These are phyloP conservation scores for Fusarium sp. DNA, from an alignment of 2,329 filamentous ascomycete species.

Conservation along the genomic window DNA sequence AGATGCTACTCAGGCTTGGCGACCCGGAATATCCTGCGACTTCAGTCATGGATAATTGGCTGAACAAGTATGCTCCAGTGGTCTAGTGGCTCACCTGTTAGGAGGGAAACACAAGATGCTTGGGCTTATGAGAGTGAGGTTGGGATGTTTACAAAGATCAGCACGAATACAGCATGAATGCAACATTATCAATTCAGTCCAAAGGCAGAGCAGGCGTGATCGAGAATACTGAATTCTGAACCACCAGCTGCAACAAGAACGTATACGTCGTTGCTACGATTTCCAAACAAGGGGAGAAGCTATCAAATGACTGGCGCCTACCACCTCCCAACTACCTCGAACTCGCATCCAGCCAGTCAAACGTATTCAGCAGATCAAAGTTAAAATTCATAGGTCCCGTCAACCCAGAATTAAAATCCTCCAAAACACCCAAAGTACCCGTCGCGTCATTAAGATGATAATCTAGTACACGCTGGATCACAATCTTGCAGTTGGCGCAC, in stretches of 20 bases:
- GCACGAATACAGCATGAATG: too few species aligned
- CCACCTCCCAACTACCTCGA: background rate
- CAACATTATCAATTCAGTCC: too few species aligned
- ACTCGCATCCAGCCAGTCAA: slow-evolving; percentile 53
- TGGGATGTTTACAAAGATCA: too few species aligned
- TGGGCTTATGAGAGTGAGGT: too few species aligned
- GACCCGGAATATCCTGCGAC: background rate
- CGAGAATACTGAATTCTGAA: too few species aligned
- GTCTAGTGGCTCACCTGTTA: background rate
- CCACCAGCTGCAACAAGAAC: too few species aligned
- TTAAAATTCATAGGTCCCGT: slow-evolving; percentile 51
- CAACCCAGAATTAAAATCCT: slow-evolving; percentile 1
- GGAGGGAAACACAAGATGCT: background rate
- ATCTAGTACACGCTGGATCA: slow-evolving; percentile 64
- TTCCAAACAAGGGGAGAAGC: too few species aligned
- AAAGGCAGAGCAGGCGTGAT: too few species aligned
- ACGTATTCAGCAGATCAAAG: slow-evolving; percentile 60
- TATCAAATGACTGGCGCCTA: too few species aligned
- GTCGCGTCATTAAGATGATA: slow-evolving; percentile 54
- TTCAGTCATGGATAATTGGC: background rate
- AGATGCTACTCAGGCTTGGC: background rate
- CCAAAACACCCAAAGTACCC: background rate
- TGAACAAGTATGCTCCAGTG: background rate
- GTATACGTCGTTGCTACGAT: too few species aligned
- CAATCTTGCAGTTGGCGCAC: slow-evolving; percentile 56